Base-by-base conservation (phyloP, 805 yeast species). In the Pichia cephalocereana region DNA sequence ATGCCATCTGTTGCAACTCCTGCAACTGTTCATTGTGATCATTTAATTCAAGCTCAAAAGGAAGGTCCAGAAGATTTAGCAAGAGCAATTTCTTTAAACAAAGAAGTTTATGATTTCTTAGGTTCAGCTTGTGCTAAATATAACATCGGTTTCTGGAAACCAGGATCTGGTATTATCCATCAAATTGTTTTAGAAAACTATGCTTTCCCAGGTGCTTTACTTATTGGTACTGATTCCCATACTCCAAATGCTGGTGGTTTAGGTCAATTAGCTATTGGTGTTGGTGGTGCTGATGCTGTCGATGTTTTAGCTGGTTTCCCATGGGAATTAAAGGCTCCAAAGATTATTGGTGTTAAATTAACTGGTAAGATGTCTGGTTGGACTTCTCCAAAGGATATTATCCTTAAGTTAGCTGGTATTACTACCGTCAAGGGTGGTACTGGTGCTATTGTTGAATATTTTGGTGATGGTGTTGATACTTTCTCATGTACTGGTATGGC, bases 281-380 rank as follows among this genome's bases (percentile, higher is more conserved):
- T 93, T 39, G 99, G 99, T 71, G 99, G 99, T 75, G 99, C 99
- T 48, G 99, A 93, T 70, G 99, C 99, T 39, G 99, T 93, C 48
- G 99, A 93, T 69, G 99, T 93, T 45, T 72, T 93, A 63, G 89
- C 98, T 41, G 96, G 93, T 56, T 83, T 93, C 31, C 97, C 99
- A 49, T 93, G 99, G 99, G 99, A 93, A 72, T 79, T 93, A 68
- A 90, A 90, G 74, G 98, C 98, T 47, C 99, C 99, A 58, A 87
- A 87, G 70, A 73, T 89, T 40, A 72, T 93, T 55, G 99, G 99
- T 70, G 96, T 93, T 59, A 85, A 88, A 69, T 79, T 93, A 61
- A 86, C 93, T 40, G 99, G 99, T 54, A 62, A 76, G 62, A 75
- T 93, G 72, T 77, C 75, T 57, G 97, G 97, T 46, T 93, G 99